Conservation (phyloP, 371 early-diverging fungal species). For the Mycotypha africana region DNA sequence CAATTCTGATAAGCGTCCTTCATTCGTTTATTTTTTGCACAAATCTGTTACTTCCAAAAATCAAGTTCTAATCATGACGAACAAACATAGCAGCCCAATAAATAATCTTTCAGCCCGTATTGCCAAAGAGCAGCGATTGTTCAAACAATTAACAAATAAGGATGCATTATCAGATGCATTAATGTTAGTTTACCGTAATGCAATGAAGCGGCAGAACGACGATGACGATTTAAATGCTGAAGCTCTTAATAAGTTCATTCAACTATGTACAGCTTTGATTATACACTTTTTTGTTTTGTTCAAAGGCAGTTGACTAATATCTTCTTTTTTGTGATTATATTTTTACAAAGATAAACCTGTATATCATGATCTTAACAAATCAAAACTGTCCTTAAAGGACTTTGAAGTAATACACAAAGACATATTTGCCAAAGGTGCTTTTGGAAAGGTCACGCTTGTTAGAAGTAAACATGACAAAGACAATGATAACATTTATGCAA, state of each 20-base stretch:
- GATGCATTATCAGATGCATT: constrained; percentile 21
- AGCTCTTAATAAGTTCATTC: constrained; percentile 8
- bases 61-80: too few relatives aligned
- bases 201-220: constrained; percentile 5
- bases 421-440: constrained; percentile 16
- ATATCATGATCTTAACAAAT: constrained; percentile 6
- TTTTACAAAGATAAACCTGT: constrained; percentile 14
- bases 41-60: neutral
- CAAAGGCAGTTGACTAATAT: too few relatives aligned
- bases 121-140: constrained; percentile 4
- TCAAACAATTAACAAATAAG: constrained; percentile 12
- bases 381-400: constrained; percentile 15
- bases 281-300: neutral
- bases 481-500: constrained; percentile 88
- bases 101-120: constrained; percentile 4
- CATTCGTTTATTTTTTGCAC: too few relatives aligned
- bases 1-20: too few relatives aligned
- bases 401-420: constrained; percentile 16
- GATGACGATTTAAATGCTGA: constrained; percentile 4
- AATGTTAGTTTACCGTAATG: constrained; percentile 7
- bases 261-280: constrained; percentile 6
- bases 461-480: constrained; percentile 47
- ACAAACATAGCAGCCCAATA: constrained; percentile 7
- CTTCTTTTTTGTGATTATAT: neutral
- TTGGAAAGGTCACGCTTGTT: constrained; percentile 47